Base-by-base conservation (phyloP, 2,329 filamentous ascomycete genomes). In the Elsinoe batatas region DNA sequence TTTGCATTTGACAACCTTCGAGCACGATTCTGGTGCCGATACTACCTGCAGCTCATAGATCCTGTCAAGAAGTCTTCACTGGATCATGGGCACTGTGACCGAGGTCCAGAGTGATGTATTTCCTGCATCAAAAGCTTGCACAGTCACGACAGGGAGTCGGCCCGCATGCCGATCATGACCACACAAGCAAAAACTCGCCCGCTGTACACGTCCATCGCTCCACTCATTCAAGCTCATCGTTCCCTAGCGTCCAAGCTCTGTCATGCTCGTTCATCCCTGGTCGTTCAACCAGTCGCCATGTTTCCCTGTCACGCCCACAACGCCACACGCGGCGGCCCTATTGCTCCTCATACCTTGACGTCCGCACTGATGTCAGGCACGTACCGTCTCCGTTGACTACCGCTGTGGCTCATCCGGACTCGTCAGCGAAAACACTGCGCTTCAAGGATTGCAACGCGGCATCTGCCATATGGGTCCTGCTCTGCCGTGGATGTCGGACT, bases 241-340 rank as follows among this genome's bases (percentile, higher is more conserved):
- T 36, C 35, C 33, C 40, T 37, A 37, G 26, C 35, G 32, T 17
- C 47, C n/a, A 20, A 13, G 32, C 33, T 38, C 12, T 26, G 3
- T n/a, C 32, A 6, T 15, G 30, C 18, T 22, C 4, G 30, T 26
- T 38, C 40, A 30, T 37, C 32, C 33, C 47, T 51, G 47, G 47
- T 51, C 17, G 17, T 51, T 51, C 47, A 51, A 51, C 47, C 47
- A 51, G 33, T 51, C 47, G 47, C 47, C 47, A 51, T 32, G n/a
- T 22, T 51, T 37, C 47, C 33, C 35, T 12, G 47, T 51, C 47
- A 51, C 47, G 37, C 35, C 33, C 33, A 38, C 47, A 51, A 51
- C 47, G 47, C 47, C 47, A 51, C 47, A 51, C 17, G 11, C 17
- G 26, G 17, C 44, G 26, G 22, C 44, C 33, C 26, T 49, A 15